Evolutionary conservation across 2,329 filamentous ascomycete species (phyloP), one percentile per base, ranked within the genome.

Genomic region (Stemphylium vesicarium): DNA sequence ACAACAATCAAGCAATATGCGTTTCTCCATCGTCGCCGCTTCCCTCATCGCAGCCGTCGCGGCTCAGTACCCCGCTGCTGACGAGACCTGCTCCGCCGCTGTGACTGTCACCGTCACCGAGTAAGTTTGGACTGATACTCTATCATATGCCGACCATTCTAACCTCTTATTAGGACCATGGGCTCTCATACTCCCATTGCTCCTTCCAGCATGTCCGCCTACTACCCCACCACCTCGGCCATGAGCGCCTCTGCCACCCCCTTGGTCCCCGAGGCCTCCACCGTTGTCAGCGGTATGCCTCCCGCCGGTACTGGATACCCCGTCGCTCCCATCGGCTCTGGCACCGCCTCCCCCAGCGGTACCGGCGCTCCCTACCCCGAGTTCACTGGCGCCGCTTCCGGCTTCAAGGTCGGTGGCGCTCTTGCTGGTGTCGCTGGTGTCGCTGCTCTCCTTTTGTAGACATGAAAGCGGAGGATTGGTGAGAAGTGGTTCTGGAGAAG

Each of bases 381-480:
- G 52, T 75, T 73, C 64, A 73, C 72, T 32, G 71, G 71, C 45
- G 71, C 72, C 36, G 72, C 73, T 38, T 62, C 58, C 41, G 32
- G 57, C 39, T 20, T 67, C 40, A 68, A 72, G 65, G 66, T 72
- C 32, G 70, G 68, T 31, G 62, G 69, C n/a, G 56, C 65, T 7
- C 56, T 74, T 51, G 70, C 70, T n/a, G 71, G 71, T 64, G 65
- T 69, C 32, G 73, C 65, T 66, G 73, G 66, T 15, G 33, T 74
- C 40, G 73, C 68, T 44, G 73, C 73, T 42, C 50, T 75, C 9
- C 69, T 75, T 63, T 68, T 75, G 64, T 75, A 74, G 61, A 65
- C 50, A 16, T 47, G 46, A 13, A 24, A 15, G 37, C 20, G 12
- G 18, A 22, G 38, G 38, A 41, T 41, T 13, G 5, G 16, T 36